Evolutionary conservation across 805 yeast species (phyloP).

Genomic region (Tetrapisispora taiwanensis): DNA sequence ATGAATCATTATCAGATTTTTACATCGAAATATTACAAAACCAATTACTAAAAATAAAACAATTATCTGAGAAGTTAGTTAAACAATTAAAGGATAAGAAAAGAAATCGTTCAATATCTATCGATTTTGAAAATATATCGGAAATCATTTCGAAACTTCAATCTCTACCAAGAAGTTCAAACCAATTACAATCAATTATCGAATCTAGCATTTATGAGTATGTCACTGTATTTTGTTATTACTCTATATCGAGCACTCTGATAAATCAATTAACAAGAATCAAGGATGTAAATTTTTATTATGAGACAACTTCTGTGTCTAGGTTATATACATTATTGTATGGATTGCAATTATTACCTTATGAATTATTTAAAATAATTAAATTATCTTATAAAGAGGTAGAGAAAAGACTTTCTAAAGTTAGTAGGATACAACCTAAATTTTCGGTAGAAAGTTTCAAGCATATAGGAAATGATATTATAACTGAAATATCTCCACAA

Average conservation of each 20-base stretch:
- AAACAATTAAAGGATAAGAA: not conserved
- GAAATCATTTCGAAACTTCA: slow-evolving; percentile 3
- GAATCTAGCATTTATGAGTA: slow-evolving; percentile 9
- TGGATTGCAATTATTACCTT: slow-evolving; percentile 16
- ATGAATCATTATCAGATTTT: not conserved
- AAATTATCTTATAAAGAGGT: not conserved
- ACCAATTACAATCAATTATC: slow-evolving; percentile 2
- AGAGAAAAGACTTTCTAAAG: not conserved
- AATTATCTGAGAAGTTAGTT: slow-evolving; percentile 6
- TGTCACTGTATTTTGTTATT: slow-evolving; percentile 16
- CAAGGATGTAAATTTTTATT: slow-evolving; percentile 17
- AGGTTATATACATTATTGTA: slow-evolving; percentile 12
- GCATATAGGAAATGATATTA: slow-evolving; percentile 3
- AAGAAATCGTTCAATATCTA: not conserved
- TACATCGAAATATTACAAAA: slow-evolving; percentile 8
- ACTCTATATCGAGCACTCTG: slow-evolving; percentile 12
- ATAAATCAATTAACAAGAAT: slow-evolving; percentile 11
- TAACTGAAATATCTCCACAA: slow-evolving; percentile 7
- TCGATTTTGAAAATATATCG: slow-evolving; percentile 4
- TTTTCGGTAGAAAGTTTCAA: not conserved
- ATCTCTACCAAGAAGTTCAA: not conserved
- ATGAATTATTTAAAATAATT: not conserved
- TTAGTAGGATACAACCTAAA: not conserved
- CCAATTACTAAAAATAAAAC: slow-evolving; percentile 8
- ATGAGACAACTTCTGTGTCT: slow-evolving; percentile 9